Evolutionary conservation across 73 alveolate species (phyloP), one percentile per base, ranked within the genome.

Genomic region (Uronychia setigera): DNA sequence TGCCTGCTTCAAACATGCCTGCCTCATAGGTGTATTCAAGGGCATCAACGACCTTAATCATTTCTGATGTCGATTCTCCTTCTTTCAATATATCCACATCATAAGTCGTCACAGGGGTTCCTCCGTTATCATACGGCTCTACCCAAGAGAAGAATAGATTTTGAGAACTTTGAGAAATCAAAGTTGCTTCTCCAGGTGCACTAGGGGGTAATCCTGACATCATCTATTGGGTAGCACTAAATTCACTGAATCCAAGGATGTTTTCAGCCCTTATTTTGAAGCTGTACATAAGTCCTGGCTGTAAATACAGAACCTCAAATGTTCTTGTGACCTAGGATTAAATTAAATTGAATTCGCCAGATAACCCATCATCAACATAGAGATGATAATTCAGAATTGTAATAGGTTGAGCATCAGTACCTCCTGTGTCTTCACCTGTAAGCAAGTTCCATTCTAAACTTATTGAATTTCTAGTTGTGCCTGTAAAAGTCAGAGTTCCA

Each of bases 121-220:
- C 98, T 29, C 98, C 98, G 84, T 87, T 91, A 74, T 93, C 98
- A 83, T 57, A 91, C 11, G 98, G 98, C 34, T 81, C 95, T 33
- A 85, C 89, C 98, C 98, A 93, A 27, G 76, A 74, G 79, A 89
- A 84, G 58, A 77, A 74, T 14, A 88, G 74, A 11, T 58, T 25
- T 5, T 32, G 77, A 9, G 92, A 76, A 26, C 80, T 32, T 67
- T 85, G 30, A 0, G 27, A 14, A 1, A 80, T 33, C 79, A 90
- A 19, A 0, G 29, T 27, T 5, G 95, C 91, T 14, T 78, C 79
- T 27, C 93, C 92, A 14, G 95, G 95, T 27, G 95, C 76, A 5
- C 87, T 28, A 26, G 95, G 95, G 0, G 85, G 34, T 0, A 83
- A 76, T 57, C 95, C 95, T 31, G 90, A 28, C 95, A 90, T 90